Evolutionary conservation across 2,329 filamentous ascomycete genomes (phyloP), one percentile per base, ranked within the genome.

Genomic region (Diaporthe humulicola): DNA sequence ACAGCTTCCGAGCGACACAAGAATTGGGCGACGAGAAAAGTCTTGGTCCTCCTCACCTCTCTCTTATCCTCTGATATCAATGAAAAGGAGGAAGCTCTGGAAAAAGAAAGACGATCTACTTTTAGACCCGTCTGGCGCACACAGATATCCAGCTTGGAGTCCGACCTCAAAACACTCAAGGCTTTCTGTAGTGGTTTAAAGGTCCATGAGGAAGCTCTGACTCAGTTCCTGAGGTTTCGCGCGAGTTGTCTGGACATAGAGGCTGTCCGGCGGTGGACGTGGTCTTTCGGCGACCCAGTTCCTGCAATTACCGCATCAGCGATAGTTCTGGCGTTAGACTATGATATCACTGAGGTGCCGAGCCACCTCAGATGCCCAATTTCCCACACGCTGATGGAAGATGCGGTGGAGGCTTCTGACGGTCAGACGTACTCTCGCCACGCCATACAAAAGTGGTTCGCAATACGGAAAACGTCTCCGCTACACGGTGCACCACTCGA

Each of bases 251-350:
- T 57, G 8, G 14, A 30, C 38, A n/a, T n/a, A 12, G 48, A 57
- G 4, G 22, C 50, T 33, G 17, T 10, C 12, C 45, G 9, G 17
- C 22, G 56, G 2, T 72, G 70, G 70, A 64, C 19, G 3, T 72
- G 70, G 70, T 72, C 70, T 25, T 30, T 64, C 17, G 70, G 70
- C 2, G 70, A 72, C 42, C 56, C 70, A 40, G 19, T 72, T 17
- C 70, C 70, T 19, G 42, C 57, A 28, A n/a, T 19, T 15, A 9
- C 70, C 1, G 48, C 42, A 28, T 42, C n/a, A 15, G 30, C 10
- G 14, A n/a, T 15, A 8, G 33, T 72, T 7, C 45, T 57, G 8
- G 30, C 25, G 10, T 33, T 72, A 33, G 14, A 30, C 19, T 4
- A 33, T n/a, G 57, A 64, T 15, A 45, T 72, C 17, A 64, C 70